Percentiles rank a stretch among this genome's conserved stretches.
Evolutionary conservation across 225 moss, liverwort and hornwort species (phyloP).

Genomic region (Neckera pumila): DNA sequence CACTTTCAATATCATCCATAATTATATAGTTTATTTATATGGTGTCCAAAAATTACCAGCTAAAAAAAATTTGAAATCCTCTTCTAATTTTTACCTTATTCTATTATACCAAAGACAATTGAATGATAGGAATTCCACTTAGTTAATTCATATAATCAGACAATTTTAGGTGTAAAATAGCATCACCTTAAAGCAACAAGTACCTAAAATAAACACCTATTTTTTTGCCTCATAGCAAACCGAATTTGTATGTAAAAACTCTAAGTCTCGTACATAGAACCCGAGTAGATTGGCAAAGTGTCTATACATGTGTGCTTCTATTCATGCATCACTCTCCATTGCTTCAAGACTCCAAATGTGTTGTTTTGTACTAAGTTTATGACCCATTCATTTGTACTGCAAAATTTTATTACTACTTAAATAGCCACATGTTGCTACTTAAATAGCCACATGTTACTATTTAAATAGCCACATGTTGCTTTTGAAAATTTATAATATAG

Average conservation of each 20-base stretch:
- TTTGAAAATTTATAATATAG: neutral
- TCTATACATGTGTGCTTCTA: too few relatives aligned
- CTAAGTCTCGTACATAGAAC: neutral
- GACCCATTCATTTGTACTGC: neutral
- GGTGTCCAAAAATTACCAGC: too few relatives aligned
- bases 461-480: neutral
- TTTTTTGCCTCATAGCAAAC: neutral
- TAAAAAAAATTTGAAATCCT: too few relatives aligned
- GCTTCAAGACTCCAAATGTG: neutral
- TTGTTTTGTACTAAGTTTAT: neutral
- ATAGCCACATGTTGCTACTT: neutral
- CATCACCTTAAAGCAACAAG: accelerated
- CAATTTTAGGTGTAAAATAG: neutral
- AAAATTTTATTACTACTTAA: too few relatives aligned
- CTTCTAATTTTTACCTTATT: neutral
- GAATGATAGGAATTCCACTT: neutral
- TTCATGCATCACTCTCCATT: neutral
- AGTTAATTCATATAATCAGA: accelerated
- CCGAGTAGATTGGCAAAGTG: neutral
- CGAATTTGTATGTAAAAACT: neutral
- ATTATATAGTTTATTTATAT: too few relatives aligned
- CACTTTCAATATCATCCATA: too few relatives aligned
- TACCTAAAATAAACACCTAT: neutral
- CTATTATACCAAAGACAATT: neutral
- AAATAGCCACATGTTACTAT: too few relatives aligned